Percentiles rank a stretch among this genome's conserved stretches.
Evolutionary conservation across 1,139 yeast species (phyloP).

Genomic region (Taiozyma onychis): DNA sequence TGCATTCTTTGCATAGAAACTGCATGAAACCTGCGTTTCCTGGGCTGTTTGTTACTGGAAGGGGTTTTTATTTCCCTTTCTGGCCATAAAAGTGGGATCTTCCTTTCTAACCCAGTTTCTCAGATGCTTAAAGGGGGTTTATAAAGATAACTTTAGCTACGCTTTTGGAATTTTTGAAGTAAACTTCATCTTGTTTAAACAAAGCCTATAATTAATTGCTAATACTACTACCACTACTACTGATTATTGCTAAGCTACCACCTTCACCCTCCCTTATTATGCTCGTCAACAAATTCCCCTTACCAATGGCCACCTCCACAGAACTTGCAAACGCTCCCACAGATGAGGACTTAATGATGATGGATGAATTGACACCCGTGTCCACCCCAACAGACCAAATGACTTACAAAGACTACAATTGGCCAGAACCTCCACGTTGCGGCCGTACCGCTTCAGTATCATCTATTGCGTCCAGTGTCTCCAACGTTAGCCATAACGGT

Average conservation of each 20-base stretch:
- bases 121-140: neutral
- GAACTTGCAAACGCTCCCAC: neutral
- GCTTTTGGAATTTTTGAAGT: neutral
- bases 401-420: slow-evolving; percentile 11
- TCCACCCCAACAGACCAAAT: slow-evolving; percentile 21
- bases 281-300: slow-evolving; percentile 7
- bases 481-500: slow-evolving; percentile 18
- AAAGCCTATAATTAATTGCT: no score
- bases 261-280: neutral
- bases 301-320: slow-evolving; percentile 1
- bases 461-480: slow-evolving; percentile 21
- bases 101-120: neutral
- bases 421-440: slow-evolving; percentile 18
- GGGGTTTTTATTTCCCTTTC: neutral
- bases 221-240: no score
- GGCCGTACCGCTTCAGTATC: slow-evolving; percentile 23
- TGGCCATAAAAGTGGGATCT: neutral
- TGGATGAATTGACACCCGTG: slow-evolving; percentile 4
- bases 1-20: neutral
- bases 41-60: slow-evolving; percentile 4
- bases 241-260: neutral
- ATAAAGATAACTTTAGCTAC: neutral
- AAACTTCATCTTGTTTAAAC: neutral
- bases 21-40: slow-evolving; percentile 14
- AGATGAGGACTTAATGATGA: slow-evolving; percentile 5